phyloP scores from a whole-genome alignment of 805 yeast genomes.

The Wickerhamiella allomyrinae region DNA sequence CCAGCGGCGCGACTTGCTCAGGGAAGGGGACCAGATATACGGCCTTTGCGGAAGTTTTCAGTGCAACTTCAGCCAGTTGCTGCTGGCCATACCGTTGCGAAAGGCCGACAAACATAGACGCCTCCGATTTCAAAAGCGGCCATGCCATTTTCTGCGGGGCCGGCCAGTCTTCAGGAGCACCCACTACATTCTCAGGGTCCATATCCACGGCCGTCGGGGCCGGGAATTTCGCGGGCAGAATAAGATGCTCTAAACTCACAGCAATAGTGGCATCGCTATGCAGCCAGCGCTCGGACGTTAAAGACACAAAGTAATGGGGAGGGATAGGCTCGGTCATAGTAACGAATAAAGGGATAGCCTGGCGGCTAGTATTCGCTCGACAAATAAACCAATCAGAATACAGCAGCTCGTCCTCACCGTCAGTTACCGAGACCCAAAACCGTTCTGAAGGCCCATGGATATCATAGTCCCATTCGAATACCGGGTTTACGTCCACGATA shows the following conservation, averaged over 20 bases:
- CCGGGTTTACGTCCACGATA: slow-evolving; percentile 51
- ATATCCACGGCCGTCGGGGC: slow-evolving; percentile 42
- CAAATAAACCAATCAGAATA: slow-evolving; percentile 42
- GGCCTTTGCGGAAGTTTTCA: neutral
- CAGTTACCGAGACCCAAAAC: slow-evolving; percentile 64
- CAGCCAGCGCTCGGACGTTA: slow-evolving; percentile 76
- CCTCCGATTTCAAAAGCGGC: slow-evolving; percentile 1
- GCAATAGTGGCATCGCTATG: slow-evolving; percentile 56
- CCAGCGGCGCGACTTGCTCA: neutral
- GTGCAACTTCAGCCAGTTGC: neutral
- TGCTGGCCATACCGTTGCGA: slow-evolving; percentile 2
- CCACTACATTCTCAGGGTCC: neutral
- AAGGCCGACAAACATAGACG: slow-evolving; percentile 42
- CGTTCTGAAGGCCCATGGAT: slow-evolving; percentile 53
- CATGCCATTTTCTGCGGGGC: slow-evolving; percentile 4
- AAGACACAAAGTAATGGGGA: slow-evolving; percentile 59
- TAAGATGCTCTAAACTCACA: slow-evolving; percentile 36
- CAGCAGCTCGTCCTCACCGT: slow-evolving; percentile 61
- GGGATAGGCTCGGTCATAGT: slow-evolving; percentile 43
- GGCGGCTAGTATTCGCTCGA: slow-evolving; percentile 33
- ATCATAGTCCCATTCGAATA: slow-evolving; percentile 62
- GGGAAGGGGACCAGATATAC: neutral
- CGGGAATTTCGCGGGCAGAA: slow-evolving; percentile 49
- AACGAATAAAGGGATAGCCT: slow-evolving; percentile 47
- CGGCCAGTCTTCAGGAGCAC: neutral